Conservation (phyloP, 805 yeast genomes). For the Teunomyces atbi region DNA sequence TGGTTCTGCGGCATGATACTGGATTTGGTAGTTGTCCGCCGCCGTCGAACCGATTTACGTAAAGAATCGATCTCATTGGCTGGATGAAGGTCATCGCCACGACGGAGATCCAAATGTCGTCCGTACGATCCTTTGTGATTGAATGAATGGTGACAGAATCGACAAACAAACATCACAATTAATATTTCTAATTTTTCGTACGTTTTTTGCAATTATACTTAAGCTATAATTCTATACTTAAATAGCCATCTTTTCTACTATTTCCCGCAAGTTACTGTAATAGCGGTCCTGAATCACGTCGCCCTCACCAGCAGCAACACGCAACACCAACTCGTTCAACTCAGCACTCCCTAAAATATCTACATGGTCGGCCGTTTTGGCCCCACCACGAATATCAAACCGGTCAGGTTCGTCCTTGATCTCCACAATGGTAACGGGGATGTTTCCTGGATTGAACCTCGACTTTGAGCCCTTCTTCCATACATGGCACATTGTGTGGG, state of each 20-base stretch:
- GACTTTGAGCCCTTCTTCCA: constrained; percentile 69
- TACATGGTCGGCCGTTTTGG: constrained; percentile 96
- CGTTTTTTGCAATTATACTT: background rate
- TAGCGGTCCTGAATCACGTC: constrained; percentile 59
- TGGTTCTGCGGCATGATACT: background rate
- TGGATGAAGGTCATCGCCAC: constrained; percentile 55
- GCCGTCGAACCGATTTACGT: background rate
- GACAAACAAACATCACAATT: constrained; percentile 28
- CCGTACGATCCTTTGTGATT: constrained; percentile 60
- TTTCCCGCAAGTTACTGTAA: constrained; percentile 58
- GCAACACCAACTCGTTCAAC: constrained; percentile 78
- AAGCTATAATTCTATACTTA: constrained; percentile 12
- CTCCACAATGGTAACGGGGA: constrained; percentile 78
- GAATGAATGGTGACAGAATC: constrained; percentile 53
- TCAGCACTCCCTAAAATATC: constrained; percentile 94
- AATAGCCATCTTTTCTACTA: constrained; percentile 58
- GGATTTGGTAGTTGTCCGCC: background rate
- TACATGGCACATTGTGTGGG: constrained; percentile 88
- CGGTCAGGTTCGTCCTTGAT: constrained; percentile 90
- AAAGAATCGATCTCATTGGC: constrained; percentile 40
- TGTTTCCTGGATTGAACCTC: constrained; percentile 75
- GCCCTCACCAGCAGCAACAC: constrained; percentile 81
- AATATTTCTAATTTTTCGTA: background rate
- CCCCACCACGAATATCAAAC: constrained; percentile 95
- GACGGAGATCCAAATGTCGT: constrained; percentile 55